These are phyloP conservation scores for Hevea brasiliensis DNA, from an alignment of 345 rosid genomes.

Conservation along the genomic window DNA sequence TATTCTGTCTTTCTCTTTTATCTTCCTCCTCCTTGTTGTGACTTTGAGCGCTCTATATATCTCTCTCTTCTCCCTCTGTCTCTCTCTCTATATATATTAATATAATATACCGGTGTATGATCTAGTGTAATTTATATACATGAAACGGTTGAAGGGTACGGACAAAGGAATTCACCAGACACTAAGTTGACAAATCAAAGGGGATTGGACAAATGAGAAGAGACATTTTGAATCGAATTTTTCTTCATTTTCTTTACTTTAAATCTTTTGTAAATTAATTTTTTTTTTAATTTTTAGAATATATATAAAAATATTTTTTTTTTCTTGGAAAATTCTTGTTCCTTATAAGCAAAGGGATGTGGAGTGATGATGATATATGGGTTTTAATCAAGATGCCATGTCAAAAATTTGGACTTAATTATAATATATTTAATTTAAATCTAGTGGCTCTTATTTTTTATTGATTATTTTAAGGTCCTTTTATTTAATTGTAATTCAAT, in stretches of 20 bases:
- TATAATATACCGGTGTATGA: neutral
- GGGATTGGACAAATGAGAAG: conserved; percentile 43
- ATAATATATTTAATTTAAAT: neutral
- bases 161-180: conserved; percentile 12
- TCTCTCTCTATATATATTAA: neutral
- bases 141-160: conserved; percentile 33
- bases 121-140: conserved; percentile 32
- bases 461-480: neutral
- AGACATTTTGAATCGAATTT: conserved; percentile 45
- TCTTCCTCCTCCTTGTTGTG: neutral
- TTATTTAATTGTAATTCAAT: neutral
- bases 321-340: conserved; percentile 3
- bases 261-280: neutral
- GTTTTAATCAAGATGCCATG: conserved; percentile 19
- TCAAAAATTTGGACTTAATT: conserved; percentile 4
- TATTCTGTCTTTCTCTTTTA: neutral
- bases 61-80: neutral
- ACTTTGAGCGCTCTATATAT: too few species aligned
- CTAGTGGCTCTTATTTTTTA: too few species aligned
- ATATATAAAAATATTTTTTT: neutral
- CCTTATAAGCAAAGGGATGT: conserved; percentile 28
- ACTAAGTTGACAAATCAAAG: conserved; percentile 53
- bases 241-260: neutral
- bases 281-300: neutral
- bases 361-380: conserved; percentile 26